Percentiles rank a stretch among this genome's conserved stretches.
phyloP scores from a whole-genome alignment of 2,329 filamentous ascomycete genomes.

The Aspergillus glaucus region DNA sequence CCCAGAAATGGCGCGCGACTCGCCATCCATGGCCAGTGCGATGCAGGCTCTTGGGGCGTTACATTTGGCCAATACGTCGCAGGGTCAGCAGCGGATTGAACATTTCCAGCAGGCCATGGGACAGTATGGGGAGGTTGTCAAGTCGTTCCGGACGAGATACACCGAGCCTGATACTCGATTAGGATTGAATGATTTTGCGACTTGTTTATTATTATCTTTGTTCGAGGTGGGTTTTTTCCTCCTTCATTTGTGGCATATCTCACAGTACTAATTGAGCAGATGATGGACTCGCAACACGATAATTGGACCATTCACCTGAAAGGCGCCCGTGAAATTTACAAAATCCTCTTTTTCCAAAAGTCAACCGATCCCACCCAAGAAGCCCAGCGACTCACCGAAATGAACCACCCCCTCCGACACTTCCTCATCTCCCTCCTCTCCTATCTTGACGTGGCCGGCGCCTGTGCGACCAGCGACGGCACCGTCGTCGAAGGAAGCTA shows the following conservation, averaged over 20 bases:
- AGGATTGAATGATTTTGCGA: conserved; percentile 27
- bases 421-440: conserved; percentile 37
- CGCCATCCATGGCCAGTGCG: conserved; percentile 29
- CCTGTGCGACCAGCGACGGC: conserved; percentile 32
- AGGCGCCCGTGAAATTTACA: conserved; percentile 35
- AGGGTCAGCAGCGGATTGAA: conserved; percentile 22
- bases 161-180: conserved; percentile 18
- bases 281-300: conserved; percentile 33
- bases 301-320: conserved; percentile 36
- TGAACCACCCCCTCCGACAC: conserved; percentile 27
- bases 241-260: neutral
- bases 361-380: conserved; percentile 18
- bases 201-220: conserved; percentile 28
- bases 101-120: conserved; percentile 35
- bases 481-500: conserved; percentile 34
- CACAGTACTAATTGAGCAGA: conserved; percentile 15
- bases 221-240: conserved; percentile 24
- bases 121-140: conserved; percentile 33
- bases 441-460: conserved; percentile 35
- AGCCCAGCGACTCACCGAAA: conserved; percentile 22
- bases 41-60: conserved; percentile 38
- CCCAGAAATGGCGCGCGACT: conserved; percentile 27
- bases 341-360: conserved; percentile 24
- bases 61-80: conserved; percentile 35
- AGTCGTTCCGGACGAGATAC: conserved; percentile 24